Conservation (phyloP, 1,284 basidiomycete genomes). For the Termitomyces sp. region DNA sequence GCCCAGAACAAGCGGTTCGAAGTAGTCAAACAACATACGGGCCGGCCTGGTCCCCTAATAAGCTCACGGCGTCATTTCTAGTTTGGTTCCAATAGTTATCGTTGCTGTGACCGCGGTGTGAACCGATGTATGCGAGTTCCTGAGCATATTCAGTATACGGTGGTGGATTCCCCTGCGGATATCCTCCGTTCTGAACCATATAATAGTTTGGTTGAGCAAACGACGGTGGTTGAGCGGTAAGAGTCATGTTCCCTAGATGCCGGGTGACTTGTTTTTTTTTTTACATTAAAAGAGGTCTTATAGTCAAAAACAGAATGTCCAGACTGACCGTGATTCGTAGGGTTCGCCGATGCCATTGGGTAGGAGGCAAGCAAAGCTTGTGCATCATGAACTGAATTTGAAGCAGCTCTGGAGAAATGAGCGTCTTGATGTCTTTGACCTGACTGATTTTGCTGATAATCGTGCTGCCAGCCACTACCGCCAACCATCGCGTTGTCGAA, state of each 20-base stretch:
- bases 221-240: constrained; percentile 52
- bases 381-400: constrained; percentile 52
- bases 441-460: constrained; percentile 16
- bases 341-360: constrained; percentile 65
- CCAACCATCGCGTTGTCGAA: constrained; percentile 16
- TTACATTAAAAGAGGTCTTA: constrained; percentile 9
- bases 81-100: constrained; percentile 52
- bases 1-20: constrained; percentile 8
- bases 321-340: constrained; percentile 58
- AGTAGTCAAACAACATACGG: constrained; percentile 32
- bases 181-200: constrained; percentile 30
- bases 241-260: constrained; percentile 56
- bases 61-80: constrained; percentile 46
- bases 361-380: constrained; percentile 60
- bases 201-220: constrained; percentile 58
- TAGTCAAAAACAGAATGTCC: constrained; percentile 4
- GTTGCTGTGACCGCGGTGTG: constrained; percentile 32
- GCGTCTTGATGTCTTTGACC: constrained; percentile 17
- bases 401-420: constrained; percentile 21
- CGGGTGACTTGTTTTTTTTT: constrained; percentile 50
- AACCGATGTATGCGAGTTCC: constrained; percentile 45
- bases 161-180: constrained; percentile 44
- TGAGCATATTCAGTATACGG: constrained; percentile 56
- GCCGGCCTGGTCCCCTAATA: constrained; percentile 43
- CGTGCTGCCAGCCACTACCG: constrained; percentile 15